Evolutionary conservation across 2,329 filamentous ascomycete species (phyloP), one percentile per base, ranked within the genome.

Genomic region (Lecanicillium sp.): DNA sequence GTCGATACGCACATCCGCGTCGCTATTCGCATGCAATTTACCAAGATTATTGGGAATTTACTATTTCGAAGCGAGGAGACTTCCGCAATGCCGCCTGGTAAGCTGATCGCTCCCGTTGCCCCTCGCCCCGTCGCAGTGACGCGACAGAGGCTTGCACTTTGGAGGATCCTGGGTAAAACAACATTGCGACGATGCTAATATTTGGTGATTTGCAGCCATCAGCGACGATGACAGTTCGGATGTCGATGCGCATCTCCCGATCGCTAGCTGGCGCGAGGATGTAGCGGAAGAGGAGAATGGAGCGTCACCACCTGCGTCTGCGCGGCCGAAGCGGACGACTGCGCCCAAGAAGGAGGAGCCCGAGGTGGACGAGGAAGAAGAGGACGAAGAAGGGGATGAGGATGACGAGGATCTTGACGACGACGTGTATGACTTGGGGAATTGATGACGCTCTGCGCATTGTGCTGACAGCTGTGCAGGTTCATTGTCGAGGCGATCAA

Each of bases 401-500:
- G 68, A 67, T 27, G 62, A 65, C 54, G 67, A 62, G 32, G 62
- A 54, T 2, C 38, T 51, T 6, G 49, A 54, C 3, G 47, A 50
- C 29, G 47, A 62, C 41, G 56, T 56, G 48, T 51, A 41, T 38
- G 45, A 41, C 30, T 19, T 22, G 12, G 3, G 9, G 42, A 4
- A 12, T 29, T 13, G 18, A 12, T 9, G n/a, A n/a, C n/a, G 12
- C 14, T 9, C n/a, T 32, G 35, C 37, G 44, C 8, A 42, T 22
- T 14, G 9, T 1, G 33, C 43, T 43, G 29, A 56, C 46, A 51
- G 9, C 56, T 6, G 15, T 22, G 7, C 46, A 85, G 82, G 52
- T 89, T 74, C 50, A 73, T 85, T 12, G 84, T 92, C 4, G 83
- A 90, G 54, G 73, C 76, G 49, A 88, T 92, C 48, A 54, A 80